Evolutionary conservation across 129 eudicot species (phyloP).

Genomic region (Erigeron canadensis): DNA sequence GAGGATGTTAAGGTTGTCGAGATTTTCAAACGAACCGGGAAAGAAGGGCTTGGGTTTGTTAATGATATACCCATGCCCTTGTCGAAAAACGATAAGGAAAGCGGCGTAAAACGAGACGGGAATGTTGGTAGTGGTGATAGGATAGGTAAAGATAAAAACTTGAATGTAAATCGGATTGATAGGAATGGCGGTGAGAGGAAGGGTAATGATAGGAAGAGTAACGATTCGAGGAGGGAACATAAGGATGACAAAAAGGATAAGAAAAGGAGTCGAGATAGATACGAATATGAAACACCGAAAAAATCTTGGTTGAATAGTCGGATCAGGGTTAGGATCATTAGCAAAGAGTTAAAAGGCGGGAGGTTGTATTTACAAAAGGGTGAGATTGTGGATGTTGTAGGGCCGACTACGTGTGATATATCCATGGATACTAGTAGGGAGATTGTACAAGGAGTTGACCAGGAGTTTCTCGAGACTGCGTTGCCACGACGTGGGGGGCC

Average conservation of each 20-base stretch:
- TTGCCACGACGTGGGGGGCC: slow-evolving; percentile 82
- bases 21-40: slow-evolving; percentile 39
- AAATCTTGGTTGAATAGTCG: slow-evolving; percentile 65
- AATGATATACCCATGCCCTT: slow-evolving; percentile 37
- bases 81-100: background rate
- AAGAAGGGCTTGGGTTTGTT: slow-evolving; percentile 77
- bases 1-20: slow-evolving; percentile 78
- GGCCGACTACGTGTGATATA: slow-evolving; percentile 77
- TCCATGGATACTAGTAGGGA: slow-evolving; percentile 71
- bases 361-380: slow-evolving; percentile 74
- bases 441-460: slow-evolving; percentile 77
- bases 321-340: slow-evolving; percentile 71
- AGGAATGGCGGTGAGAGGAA: slow-evolving; percentile 15
- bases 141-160: no score
- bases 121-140: no score
- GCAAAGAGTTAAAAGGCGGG: slow-evolving; percentile 73
- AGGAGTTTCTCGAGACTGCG: slow-evolving; percentile 75
- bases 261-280: slow-evolving; percentile 37
- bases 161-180: background rate
- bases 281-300: slow-evolving; percentile 25
- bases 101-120: slow-evolving; percentile 21
- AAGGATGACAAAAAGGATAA: slow-evolving; percentile 27
- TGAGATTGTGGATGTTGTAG: slow-evolving; percentile 83
- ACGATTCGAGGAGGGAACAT: slow-evolving; percentile 14
- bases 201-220: slow-evolving; percentile 23